Evolutionary conservation across 805 yeast genomes (phyloP).

Genomic region (Saccharomycopsis schoenii): DNA sequence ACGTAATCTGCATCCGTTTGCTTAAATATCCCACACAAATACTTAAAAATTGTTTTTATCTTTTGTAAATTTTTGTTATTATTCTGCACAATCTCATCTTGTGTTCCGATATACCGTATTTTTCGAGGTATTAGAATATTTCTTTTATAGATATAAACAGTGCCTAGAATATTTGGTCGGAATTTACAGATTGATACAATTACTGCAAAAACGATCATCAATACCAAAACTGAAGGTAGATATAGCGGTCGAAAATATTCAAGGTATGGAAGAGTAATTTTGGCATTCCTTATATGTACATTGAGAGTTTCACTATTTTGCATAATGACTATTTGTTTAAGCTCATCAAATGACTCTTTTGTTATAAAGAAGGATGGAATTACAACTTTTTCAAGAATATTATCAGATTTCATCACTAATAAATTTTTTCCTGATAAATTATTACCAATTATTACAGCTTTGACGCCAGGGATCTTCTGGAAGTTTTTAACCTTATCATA

Average conservation of each 20-base stretch:
- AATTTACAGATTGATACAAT: constrained; percentile 7
- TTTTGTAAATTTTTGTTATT: neutral
- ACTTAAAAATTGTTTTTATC: neutral
- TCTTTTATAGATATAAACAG: neutral
- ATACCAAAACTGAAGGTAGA: constrained; percentile 7
- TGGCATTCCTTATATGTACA: constrained; percentile 20
- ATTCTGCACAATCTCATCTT: neutral
- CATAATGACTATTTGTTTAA: constrained; percentile 18
- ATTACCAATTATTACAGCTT: constrained; percentile 48
- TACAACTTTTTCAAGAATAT: constrained; percentile 32
- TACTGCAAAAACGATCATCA: constrained; percentile 11
- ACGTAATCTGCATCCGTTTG: neutral
- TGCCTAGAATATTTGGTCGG: constrained; percentile 4
- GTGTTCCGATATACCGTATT: neutral
- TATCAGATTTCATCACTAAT: constrained; percentile 44
- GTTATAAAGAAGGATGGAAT: constrained; percentile 47
- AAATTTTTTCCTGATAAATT: constrained; percentile 36
- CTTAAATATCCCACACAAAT: neutral
- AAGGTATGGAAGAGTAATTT: constrained; percentile 25
- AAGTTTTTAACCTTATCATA: constrained; percentile 40
- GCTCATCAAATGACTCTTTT: constrained; percentile 30
- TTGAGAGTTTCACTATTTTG: constrained; percentile 13
- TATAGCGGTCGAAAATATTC: constrained; percentile 28
- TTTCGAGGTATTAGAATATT: neutral
- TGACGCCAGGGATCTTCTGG: constrained; percentile 33